Evolutionary conservation across 2,329 filamentous ascomycete genomes (phyloP).

Genomic region (Trichocomaceae sp.): DNA sequence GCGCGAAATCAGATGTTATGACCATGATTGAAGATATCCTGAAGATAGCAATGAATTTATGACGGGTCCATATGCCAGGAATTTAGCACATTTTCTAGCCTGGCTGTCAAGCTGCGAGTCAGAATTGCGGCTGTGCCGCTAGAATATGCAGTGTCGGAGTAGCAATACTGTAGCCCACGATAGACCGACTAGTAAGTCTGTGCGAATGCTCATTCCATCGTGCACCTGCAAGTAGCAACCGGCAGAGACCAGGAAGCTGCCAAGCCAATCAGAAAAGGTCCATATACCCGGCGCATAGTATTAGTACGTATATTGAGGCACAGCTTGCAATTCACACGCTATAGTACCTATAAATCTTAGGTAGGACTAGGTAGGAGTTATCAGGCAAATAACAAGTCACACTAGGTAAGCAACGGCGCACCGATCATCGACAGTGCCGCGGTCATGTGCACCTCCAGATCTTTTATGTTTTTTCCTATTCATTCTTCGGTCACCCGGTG

Average conservation of each 20-base stretch:
- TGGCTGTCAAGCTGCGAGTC: neutral
- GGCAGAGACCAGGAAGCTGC: neutral
- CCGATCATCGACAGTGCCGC: neutral
- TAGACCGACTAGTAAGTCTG: neutral
- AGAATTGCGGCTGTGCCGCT: neutral
- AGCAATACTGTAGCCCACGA: neutral
- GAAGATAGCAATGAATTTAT: neutral
- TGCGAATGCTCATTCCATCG: neutral
- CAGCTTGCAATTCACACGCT: neutral
- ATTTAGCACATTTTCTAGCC: neutral
- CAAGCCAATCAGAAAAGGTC: neutral
- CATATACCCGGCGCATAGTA: no score
- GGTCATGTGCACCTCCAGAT: conserved; percentile 25
- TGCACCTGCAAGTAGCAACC: neutral
- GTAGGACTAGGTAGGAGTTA: neutral
- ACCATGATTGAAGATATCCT: neutral
- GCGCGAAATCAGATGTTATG: neutral
- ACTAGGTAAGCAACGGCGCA: conserved; percentile 15
- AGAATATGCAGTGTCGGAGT: neutral
- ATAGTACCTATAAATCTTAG: neutral
- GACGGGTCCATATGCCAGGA: neutral
- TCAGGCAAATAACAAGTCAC: neutral
- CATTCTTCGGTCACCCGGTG: neutral
- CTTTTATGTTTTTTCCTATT: neutral
- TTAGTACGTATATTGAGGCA: neutral